phyloP scores from a whole-genome alignment of 106 monocot species.

The Platanthera guangdongensis region DNA sequence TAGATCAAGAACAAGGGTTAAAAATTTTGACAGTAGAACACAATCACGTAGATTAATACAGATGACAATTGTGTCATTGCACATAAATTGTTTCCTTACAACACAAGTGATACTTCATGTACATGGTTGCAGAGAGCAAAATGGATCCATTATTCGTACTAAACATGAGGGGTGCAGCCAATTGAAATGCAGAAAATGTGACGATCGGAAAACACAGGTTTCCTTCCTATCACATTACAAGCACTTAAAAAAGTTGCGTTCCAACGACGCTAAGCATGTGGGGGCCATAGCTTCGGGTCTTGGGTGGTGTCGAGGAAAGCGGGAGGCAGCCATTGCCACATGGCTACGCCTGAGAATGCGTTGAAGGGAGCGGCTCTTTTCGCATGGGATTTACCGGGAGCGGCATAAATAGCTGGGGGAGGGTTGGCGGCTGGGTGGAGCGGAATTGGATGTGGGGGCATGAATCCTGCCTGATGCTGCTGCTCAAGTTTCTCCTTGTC shows the following conservation, averaged over 20 bases:
- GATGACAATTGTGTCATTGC: no score
- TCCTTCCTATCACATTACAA: not conserved
- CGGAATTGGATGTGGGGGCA: conserved; percentile 48
- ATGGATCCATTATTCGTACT: no score
- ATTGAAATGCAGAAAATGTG: not conserved
- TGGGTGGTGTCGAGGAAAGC: conserved; percentile 45
- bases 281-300: conserved; percentile 63
- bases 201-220: not conserved
- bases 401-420: conserved; percentile 10
- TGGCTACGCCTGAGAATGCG: conserved; percentile 34
- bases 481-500: conserved; percentile 80
- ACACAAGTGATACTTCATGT: no score
- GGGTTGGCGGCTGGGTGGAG: conserved; percentile 28
- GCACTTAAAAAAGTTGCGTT: not conserved
- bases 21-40: no score
- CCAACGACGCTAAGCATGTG: conserved; percentile 35
- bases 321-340: conserved; percentile 65
- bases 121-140: no score
- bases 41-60: no score
- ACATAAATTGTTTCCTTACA: no score
- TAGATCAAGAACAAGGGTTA: no score
- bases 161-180: no score
- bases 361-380: conserved; percentile 13
- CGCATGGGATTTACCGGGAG: conserved; percentile 15
- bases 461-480: conserved; percentile 39